Percentiles rank a stretch among this genome's conserved stretches.
Evolutionary conservation across 2,329 filamentous ascomycete genomes (phyloP).

Genomic region (Chrysoporthe puriensis): DNA sequence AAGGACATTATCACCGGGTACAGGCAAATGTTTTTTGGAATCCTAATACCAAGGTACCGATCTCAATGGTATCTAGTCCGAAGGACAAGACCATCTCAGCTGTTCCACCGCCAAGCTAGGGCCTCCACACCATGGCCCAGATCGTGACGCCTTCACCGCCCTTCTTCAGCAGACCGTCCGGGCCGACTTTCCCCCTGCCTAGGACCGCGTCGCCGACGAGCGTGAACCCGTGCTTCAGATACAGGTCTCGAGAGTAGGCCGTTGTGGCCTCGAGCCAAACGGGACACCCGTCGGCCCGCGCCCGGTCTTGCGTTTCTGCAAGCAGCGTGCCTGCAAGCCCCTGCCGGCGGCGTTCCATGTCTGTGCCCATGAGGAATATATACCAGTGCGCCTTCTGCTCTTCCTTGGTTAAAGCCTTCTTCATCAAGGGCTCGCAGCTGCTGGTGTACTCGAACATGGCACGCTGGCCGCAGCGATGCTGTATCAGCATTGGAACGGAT

Average conservation of each 20-base stretch:
- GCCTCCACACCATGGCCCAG: constrained; percentile 18
- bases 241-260: constrained; percentile 1
- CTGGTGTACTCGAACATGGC: constrained; percentile 6
- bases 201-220: not conserved
- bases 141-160: constrained; percentile 13
- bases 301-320: constrained; percentile 2
- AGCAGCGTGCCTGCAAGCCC: constrained; percentile 2
- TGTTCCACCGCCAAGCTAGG: not conserved
- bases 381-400: constrained; percentile 15
- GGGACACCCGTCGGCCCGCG: not conserved
- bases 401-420: not conserved
- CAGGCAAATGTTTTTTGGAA: no score
- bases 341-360: not conserved
- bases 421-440: not conserved
- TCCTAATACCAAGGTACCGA: no score
- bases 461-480: not conserved
- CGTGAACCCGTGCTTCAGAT: constrained; percentile 14
- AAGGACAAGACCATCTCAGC: no score
- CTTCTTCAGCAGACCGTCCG: constrained; percentile 9
- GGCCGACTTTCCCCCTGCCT: constrained; percentile 12
- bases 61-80: no score
- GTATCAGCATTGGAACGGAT: not conserved
- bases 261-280: constrained; percentile 21
- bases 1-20: no score
- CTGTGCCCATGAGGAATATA: constrained; percentile 18